Conservation (phyloP, 2,329 filamentous ascomycete species). For the Ambrosiella xylebori region DNA sequence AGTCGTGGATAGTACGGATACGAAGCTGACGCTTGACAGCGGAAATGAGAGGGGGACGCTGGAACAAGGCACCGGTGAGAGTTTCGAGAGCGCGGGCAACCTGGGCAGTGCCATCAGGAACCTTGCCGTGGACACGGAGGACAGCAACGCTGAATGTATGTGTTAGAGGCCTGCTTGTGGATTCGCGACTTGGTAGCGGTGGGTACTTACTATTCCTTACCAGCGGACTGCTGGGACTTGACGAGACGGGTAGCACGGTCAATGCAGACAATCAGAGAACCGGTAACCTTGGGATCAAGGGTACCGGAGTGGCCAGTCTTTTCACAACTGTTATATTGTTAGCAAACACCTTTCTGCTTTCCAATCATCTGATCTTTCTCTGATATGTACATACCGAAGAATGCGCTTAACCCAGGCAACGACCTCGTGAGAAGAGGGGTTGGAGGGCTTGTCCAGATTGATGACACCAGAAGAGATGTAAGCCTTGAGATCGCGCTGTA, state of each 20-base stretch:
- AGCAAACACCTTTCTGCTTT: not conserved
- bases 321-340: conserved; percentile 32
- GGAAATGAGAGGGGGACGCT: conserved; percentile 90
- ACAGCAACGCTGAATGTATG: conserved; percentile 49
- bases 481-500: conserved; percentile 70
- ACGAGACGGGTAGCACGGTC: conserved; percentile 94
- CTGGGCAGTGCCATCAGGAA: conserved; percentile 82
- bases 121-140: conserved; percentile 85
- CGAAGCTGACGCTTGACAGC: conserved; percentile 97
- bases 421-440: conserved; percentile 95
- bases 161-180: not conserved
- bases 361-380: not conserved
- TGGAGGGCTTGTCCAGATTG: conserved; percentile 74
- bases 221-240: conserved; percentile 96
- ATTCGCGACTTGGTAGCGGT: not conserved
- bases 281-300: conserved; percentile 94
- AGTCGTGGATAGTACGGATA: conserved; percentile 95
- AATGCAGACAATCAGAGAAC: conserved; percentile 86
- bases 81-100: conserved; percentile 90
- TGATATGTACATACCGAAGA: conserved; percentile 45
- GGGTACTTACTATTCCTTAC: conserved; percentile 64
- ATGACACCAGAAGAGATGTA: conserved; percentile 97
- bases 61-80: conserved; percentile 64
- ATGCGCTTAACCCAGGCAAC: conserved; percentile 99
- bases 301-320: conserved; percentile 98